Base-by-base conservation (phyloP, 106 monocot genomes). In the Dioscorea dumetorum region DNA sequence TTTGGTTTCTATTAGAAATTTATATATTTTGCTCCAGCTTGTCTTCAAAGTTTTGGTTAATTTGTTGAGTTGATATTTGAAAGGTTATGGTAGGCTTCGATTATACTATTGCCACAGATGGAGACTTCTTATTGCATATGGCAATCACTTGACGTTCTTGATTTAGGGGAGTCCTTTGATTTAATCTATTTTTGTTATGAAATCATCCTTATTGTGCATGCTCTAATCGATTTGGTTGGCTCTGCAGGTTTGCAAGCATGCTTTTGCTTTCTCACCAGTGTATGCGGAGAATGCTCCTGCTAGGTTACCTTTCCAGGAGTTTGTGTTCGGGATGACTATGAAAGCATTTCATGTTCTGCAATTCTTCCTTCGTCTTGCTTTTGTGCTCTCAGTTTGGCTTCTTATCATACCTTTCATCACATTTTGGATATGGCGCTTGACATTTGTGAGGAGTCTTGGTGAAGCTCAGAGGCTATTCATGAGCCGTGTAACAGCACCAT, bases 301-400 rank as follows among this genome's bases (percentile, higher is more conserved):
- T 56, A 86, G 93, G 41, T 77, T 99, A n/a, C 99, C 99, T 18
- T 87, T 93, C 64, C 86, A 85, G 74, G 99, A 99, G 66, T 93
- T 99, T 75, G 62, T 99, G 11, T 56, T 93, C 73, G 99, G 99
- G 24, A 90, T 93, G 83, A 85, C 80, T 23, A 90, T 93, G 86
- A 99, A 99, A 79, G 78, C 83, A 63, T 99, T 77, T 49, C 90
- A 90, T 68, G 93, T 99, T 58, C 62, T 99, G 48, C 99, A 99
- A 50, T 93, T 99, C 64, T 84, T 93, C 68, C 78, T 99, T 14
- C 86, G 99, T 0, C 90, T 99, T 64, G 87, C 83, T 58, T 99
- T 99, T 67, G 99, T 99, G 51, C 90, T 99, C 50, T 99, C 99
- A 56, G 93, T 99, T 57, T 99, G 99, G 99, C 93, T 99, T 67